Percentiles rank a stretch among this genome's conserved stretches.
phyloP scores from a whole-genome alignment of 306 rosid species.

The Cucumis cinereus region DNA sequence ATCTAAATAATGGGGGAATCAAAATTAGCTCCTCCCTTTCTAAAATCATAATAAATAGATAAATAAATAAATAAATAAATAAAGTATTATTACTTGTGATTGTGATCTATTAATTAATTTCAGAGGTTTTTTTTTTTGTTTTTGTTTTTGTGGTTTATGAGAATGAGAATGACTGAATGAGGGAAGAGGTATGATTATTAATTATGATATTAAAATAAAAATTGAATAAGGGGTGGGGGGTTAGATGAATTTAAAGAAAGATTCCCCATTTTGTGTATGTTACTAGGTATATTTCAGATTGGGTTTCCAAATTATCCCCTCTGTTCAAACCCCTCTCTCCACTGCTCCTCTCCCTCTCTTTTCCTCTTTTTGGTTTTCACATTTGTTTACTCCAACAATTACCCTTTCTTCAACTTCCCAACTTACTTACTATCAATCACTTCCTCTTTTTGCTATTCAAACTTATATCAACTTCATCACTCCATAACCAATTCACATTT shows the following conservation, averaged over 20 bases:
- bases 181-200: not conserved
- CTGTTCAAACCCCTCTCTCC: not conserved
- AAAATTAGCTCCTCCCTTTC: no score
- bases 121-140: no score
- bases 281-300: slow-evolving; percentile 9
- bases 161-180: no score
- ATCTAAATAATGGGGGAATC: not conserved
- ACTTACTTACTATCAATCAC: no score
- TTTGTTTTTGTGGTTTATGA: no score
- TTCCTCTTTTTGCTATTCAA: no score
- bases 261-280: slow-evolving; percentile 5
- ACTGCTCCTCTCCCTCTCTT: not conserved
- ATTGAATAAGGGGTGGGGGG: not conserved
- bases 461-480: no score
- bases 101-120: not conserved
- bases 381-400: no score
- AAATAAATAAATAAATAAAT: no score
- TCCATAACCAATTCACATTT: no score
- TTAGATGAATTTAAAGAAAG: not conserved
- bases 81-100: not conserved
- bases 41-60: no score
- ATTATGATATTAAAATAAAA: not conserved
- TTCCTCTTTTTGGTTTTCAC: not conserved
- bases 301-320: not conserved
- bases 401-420: no score